These are phyloP conservation scores for Tulasnella calospora DNA, from an alignment of 768 basidiomycete species.

Conservation along the genomic window DNA sequence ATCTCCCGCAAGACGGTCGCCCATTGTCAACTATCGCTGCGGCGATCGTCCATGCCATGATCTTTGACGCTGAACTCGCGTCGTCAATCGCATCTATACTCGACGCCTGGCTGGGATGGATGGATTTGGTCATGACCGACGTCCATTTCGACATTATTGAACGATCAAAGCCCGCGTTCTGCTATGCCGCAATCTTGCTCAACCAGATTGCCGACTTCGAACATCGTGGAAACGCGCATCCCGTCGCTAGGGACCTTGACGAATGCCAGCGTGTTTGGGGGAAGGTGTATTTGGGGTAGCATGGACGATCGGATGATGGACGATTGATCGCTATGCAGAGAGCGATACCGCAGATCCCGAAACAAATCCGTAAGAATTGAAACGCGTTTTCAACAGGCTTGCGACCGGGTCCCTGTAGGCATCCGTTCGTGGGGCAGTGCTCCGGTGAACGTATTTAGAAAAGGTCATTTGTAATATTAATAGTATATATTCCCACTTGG, in stretches of 20 bases:
- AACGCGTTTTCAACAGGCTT: too few relatives aligned
- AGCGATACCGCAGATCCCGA: too few relatives aligned
- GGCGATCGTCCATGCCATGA: conserved; percentile 6
- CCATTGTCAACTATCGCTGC: not conserved
- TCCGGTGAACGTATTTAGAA: too few relatives aligned
- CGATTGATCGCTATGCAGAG: too few relatives aligned
- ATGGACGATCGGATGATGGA: not conserved
- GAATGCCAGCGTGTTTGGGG: conserved; percentile 18
- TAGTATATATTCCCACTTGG: too few relatives aligned
- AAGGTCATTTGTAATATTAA: too few relatives aligned
- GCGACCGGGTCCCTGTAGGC: too few relatives aligned
- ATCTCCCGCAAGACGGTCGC: not conserved
- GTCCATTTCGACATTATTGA: conserved; percentile 9
- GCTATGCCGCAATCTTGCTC: conserved; percentile 15
- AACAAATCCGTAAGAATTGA: too few relatives aligned
- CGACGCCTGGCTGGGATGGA: conserved; percentile 19
- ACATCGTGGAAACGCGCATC: not conserved
- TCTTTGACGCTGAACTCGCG: conserved; percentile 4
- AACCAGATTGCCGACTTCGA: conserved; percentile 19
- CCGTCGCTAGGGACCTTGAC: conserved; percentile 15
- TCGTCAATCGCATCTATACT: not conserved
- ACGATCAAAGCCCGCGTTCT: not conserved
- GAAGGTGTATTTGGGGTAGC: conserved; percentile 6
- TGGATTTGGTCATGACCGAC: conserved; percentile 17
- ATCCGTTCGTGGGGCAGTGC: too few relatives aligned